Evolutionary conservation across 805 yeast genomes (phyloP), one percentile per base, ranked within the genome.

Genomic region (Wickerhamiella occidentalis): DNA sequence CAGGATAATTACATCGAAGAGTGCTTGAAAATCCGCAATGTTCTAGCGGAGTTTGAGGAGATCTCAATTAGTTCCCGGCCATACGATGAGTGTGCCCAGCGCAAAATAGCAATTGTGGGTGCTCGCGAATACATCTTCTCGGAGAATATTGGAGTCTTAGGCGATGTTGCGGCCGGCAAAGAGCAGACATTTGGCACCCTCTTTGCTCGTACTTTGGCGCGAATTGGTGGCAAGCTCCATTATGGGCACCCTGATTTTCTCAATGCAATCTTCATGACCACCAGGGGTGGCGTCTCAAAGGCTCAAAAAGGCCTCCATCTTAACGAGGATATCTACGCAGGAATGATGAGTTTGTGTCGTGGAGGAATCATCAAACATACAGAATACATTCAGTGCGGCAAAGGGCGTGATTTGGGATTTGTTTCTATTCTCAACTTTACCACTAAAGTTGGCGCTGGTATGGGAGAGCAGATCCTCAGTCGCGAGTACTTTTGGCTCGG

Each of bases 161-260:
- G 92, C 47, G 94, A 84, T 65, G 79, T 84, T 56, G 90, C 92
- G 18, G 94, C 94, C 12, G 90, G 90, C 44, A 84, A 84, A 61
- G 94, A 84, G 64, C 92, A 84, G 62, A 84, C 92, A 8, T 84
- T 84, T 66, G 92, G 94, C 49, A 84, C 94, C 0, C 71, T 84
- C 51, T 83, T 82, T 65, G 85, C 92, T 0, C 75, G 94, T 62
- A 82, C 92, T 1, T 69, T 83, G 62, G 88, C 90, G 2, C 80
- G 79, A 60, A 75, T 83, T 56, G 92, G 90, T 23, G 90, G 88
- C 26, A 84, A 84, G 61, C 71, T 84, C 46, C 94, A 84, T 62
- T 84, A 84, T 67, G 94, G 94, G 6, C 94, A 84, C 62, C 94
- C 94, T 29, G 94, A 84, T 66, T 81, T 84, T 66, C 68, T 84